These are phyloP conservation scores for Echria macrotheca DNA, from an alignment of 495 filamentous ascomycete genomes.

Conservation along the genomic window DNA sequence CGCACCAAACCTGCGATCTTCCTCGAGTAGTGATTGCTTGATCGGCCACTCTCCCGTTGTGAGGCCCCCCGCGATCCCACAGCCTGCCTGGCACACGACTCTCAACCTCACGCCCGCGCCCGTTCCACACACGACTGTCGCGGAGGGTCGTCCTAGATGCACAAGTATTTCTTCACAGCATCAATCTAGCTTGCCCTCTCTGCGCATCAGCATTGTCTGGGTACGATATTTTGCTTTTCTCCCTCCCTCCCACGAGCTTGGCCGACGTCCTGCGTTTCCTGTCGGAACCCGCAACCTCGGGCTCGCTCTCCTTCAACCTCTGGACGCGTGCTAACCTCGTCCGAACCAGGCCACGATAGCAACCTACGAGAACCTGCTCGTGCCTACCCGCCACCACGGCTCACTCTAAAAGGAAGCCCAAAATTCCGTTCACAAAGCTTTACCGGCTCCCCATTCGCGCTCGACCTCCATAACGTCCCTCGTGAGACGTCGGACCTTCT, in stretches of 20 bases:
- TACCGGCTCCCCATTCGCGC: constrained; percentile 76
- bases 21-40: too few relatives aligned
- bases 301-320: constrained; percentile 9
- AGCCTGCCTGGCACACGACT: too few relatives aligned
- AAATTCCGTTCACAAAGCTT: constrained; percentile 79
- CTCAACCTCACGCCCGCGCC: too few relatives aligned
- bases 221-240: too few relatives aligned
- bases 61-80: too few relatives aligned
- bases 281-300: constrained; percentile 93
- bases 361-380: constrained; percentile 28
- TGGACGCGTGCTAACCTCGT: constrained; percentile 9
- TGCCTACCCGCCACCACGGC: constrained; percentile 54
- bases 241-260: constrained; percentile 92
- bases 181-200: too few relatives aligned
- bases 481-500: constrained; percentile 46
- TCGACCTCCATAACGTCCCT: constrained; percentile 80
- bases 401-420: constrained; percentile 54
- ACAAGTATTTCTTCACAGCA: too few relatives aligned
- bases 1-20: background rate
- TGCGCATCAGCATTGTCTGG: too few relatives aligned
- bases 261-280: constrained; percentile 90
- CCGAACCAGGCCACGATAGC: constrained; percentile 79
- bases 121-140: too few relatives aligned
- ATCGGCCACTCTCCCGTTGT: too few relatives aligned
- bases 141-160: too few relatives aligned